phyloP scores from a whole-genome alignment of 2,329 filamentous ascomycete species.

The Trichoderma hamatum region DNA sequence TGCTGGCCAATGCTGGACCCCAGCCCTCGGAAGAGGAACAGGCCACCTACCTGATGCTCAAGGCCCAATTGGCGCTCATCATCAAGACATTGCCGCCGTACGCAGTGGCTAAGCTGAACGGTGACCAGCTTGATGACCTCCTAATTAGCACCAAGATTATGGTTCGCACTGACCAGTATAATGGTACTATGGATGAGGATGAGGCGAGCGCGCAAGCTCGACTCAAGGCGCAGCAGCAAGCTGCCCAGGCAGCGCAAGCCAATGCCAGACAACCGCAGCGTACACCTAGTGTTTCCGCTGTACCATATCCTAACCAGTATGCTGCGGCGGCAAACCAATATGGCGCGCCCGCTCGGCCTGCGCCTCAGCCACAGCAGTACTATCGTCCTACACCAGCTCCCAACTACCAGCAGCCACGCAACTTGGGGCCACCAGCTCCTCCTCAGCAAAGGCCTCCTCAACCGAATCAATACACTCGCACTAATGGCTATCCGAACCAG shows the following conservation, averaged over 20 bases:
- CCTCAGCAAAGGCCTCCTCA: slow-evolving; percentile 40
- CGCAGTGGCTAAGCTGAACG: slow-evolving; percentile 82
- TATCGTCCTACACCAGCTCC: slow-evolving; percentile 46
- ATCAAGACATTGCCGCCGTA: slow-evolving; percentile 79
- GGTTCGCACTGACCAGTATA: slow-evolving; percentile 72
- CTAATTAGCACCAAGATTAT: slow-evolving; percentile 79
- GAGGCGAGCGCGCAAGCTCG: slow-evolving; percentile 62
- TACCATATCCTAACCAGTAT: slow-evolving; percentile 50
- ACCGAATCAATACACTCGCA: slow-evolving; percentile 53
- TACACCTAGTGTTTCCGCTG: slow-evolving; percentile 44
- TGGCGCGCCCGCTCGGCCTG: slow-evolving; percentile 50
- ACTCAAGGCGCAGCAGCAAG: slow-evolving; percentile 45
- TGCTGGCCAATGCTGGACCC: slow-evolving; percentile 67
- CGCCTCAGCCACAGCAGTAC: slow-evolving; percentile 49
- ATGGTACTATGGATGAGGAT: slow-evolving; percentile 83
- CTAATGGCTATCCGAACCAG: slow-evolving; percentile 51
- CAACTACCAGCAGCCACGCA: slow-evolving; percentile 49
- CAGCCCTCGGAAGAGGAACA: slow-evolving; percentile 67
- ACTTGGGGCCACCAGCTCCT: slow-evolving; percentile 38
- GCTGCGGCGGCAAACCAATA: slow-evolving; percentile 47
- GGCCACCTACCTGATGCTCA: slow-evolving; percentile 71
- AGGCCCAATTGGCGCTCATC: slow-evolving; percentile 72
- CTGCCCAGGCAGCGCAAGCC: slow-evolving; percentile 38
- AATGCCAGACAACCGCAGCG: slow-evolving; percentile 43
- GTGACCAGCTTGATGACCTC: slow-evolving; percentile 80